phyloP scores from a whole-genome alignment of 192 early-diverging fungal species.

The Chytriomyces sp. region DNA sequence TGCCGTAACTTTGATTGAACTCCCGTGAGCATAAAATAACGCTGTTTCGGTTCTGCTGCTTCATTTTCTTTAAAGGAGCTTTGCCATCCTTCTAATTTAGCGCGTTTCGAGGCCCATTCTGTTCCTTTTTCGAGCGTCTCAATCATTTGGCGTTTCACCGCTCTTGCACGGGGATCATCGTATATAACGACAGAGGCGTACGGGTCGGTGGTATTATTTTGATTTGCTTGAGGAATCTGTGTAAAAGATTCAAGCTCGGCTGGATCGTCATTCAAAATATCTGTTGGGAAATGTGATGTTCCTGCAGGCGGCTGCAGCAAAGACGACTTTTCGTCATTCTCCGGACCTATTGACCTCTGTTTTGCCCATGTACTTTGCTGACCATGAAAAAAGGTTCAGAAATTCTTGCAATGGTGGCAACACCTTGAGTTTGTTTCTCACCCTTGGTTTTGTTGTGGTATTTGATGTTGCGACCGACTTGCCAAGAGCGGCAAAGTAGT shows the following conservation, averaged over 20 bases:
- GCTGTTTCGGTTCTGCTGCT: constrained; percentile 5
- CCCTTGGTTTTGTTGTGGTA: too few relatives aligned
- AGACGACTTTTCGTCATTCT: too few relatives aligned
- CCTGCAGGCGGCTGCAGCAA: neutral
- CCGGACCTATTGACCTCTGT: too few relatives aligned
- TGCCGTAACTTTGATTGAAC: constrained; percentile 11
- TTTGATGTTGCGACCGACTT: too few relatives aligned
- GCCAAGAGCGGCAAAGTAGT: too few relatives aligned
- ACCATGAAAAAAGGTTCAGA: too few relatives aligned
- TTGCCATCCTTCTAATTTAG: neutral
- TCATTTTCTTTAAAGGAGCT: neutral
- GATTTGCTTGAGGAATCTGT: constrained; percentile 15
- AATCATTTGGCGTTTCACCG: constrained; percentile 38
- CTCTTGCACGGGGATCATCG: constrained; percentile 41
- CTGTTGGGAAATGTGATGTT: neutral
- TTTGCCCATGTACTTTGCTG: too few relatives aligned
- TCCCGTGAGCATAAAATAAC: constrained; percentile 43
- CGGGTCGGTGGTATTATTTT: neutral
- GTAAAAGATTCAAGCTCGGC: constrained; percentile 27
- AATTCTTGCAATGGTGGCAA: too few relatives aligned
- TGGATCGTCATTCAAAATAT: constrained; percentile 12
- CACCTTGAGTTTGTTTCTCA: too few relatives aligned
- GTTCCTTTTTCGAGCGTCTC: constrained; percentile 15
- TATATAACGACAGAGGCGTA: constrained; percentile 39
- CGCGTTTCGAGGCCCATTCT: constrained; percentile 4